Base-by-base conservation (phyloP, 2,329 filamentous ascomycete species). In the Delphinella strobiligena region DNA sequence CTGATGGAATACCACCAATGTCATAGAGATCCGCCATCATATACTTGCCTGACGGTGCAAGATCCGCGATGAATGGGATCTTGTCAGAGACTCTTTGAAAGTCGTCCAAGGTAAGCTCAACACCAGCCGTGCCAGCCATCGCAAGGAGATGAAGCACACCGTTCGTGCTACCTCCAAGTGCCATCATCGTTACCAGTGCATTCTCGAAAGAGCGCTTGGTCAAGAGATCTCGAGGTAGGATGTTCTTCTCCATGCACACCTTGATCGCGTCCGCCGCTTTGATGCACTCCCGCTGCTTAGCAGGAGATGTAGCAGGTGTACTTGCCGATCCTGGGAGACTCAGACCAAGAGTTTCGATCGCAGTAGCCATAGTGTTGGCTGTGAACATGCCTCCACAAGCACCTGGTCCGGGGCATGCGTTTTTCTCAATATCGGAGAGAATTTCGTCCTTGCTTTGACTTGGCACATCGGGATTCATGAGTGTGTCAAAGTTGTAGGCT, bases 311-410 rank as follows among this genome's bases (percentile, higher is more conserved):
- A 1, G 87, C 87, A 2, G 86, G 86, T 39, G 78, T 91, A 1
- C 82, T 88, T 0, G 83, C 88, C 0, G 84, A 91, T 1, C 86
- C 86, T 0, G 87, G 85, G 5, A 93, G 69, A 0, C 78, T 78
- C 19, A 93, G 68, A 19, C 87, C 87, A 72, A 94, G 86, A 31
- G 83, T 84, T 65, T 94, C 86, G 47, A 93, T 86, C 11, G 83
- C 84, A 0, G 83, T 89, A 3, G 85, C 83, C 84, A 94, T 89
- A 17, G 86, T 93, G 63, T 93, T 93, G 47, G 87, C 87, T 1
- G 87, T 94, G 64, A 87, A 94, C 87, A 93, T 93, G 14, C 88
- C 86, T 34, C 85, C 85, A 47, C 86, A 93, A 1, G 84, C 87
- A 19, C 86, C 86, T 2, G 77, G 75, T 7, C 78, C 76, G 1